These are phyloP conservation scores for Candida orba DNA, from an alignment of 805 yeast genomes.

Conservation along the genomic window DNA sequence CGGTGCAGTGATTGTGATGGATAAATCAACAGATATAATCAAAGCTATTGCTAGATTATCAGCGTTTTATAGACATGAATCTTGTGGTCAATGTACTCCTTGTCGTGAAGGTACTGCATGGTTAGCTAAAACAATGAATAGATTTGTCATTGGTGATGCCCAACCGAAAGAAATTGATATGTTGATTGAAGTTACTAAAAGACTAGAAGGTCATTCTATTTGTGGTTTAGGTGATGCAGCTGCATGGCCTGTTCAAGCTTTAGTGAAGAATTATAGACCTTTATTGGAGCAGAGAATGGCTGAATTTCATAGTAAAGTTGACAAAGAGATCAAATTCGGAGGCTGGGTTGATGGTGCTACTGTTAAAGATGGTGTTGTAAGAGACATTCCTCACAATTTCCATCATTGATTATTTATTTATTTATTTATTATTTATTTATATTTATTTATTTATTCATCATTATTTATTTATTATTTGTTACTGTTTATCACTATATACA, in stretches of 20 bases:
- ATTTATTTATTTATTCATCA: constrained; percentile 2
- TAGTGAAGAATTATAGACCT: constrained; percentile 79
- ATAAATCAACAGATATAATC: constrained; percentile 77
- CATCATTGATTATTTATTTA: constrained; percentile 12
- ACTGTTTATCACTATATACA: background rate
- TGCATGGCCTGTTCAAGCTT: constrained; percentile 90
- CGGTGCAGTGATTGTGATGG: constrained; percentile 89
- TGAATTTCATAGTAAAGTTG: constrained; percentile 38
- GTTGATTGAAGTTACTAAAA: constrained; percentile 78
- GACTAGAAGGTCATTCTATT: constrained; percentile 86
- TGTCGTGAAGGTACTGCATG: constrained; percentile 93
- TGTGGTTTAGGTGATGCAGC: constrained; percentile 93
- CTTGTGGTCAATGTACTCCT: constrained; percentile 93
- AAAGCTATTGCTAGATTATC: constrained; percentile 82
- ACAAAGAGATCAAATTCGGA: constrained; percentile 46
- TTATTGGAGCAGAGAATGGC: constrained; percentile 70
- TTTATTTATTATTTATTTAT: background rate
- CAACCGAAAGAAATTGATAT: constrained; percentile 73
- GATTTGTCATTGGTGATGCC: constrained; percentile 76
- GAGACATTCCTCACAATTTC: constrained; percentile 41
- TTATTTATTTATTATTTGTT: constrained; percentile 4
- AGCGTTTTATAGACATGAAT: constrained; percentile 83
- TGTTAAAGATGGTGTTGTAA: constrained; percentile 55
- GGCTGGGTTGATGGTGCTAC: constrained; percentile 69
- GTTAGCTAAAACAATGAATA: constrained; percentile 76